Evolutionary conservation across 345 rosid species (phyloP), one percentile per base, ranked within the genome.

Genomic region (Passiflora organensis): DNA sequence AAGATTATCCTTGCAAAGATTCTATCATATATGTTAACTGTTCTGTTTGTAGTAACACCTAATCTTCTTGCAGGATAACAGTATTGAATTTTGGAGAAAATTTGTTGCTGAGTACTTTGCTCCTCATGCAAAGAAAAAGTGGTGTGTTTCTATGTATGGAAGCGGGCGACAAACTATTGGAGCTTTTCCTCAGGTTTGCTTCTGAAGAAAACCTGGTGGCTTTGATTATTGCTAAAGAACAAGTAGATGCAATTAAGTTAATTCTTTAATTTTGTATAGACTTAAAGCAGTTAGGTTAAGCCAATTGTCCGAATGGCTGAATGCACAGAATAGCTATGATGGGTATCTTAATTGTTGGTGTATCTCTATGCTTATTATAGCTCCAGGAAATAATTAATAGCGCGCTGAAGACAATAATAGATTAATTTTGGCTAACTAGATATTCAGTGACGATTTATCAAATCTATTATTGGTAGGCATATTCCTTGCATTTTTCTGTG

Each of bases 61-160:
- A 2, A 41, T 60, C 54, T 44, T 65, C 55, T 37, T 76, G 72
- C 67, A 93, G 99, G 99, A 93, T 75, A 93, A 93, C 69, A 89
- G 80, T 55, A 89, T 93, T 63, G 97, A 93, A 43, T 93, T 89
- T 65, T 93, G 99, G 99, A 93, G 99, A 67, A 93, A 82, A 71
- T 93, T 84, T 75, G 99, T 93, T 39, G 68, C 86, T 0, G 97
- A 93, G 66, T 93, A 72, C 75, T 93, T 80, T 78, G 96, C 97
- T 70, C 95, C 95, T 20, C 75, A 83, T 67, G 97, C 97, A 34
- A 93, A 82, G 70, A 93, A 93, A 76, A 89, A 85, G 73, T 89
- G 96, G 99, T 93, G 99, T 56, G 99, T 93, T 67, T 93, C 96
- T n/a, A 78, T 93, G 95, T 93, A 93, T 56, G 97, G 99, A 77